Percentiles rank a stretch among this genome's conserved stretches.
phyloP scores from a whole-genome alignment of 1,139 yeast genomes.

The Taphrina populina region DNA sequence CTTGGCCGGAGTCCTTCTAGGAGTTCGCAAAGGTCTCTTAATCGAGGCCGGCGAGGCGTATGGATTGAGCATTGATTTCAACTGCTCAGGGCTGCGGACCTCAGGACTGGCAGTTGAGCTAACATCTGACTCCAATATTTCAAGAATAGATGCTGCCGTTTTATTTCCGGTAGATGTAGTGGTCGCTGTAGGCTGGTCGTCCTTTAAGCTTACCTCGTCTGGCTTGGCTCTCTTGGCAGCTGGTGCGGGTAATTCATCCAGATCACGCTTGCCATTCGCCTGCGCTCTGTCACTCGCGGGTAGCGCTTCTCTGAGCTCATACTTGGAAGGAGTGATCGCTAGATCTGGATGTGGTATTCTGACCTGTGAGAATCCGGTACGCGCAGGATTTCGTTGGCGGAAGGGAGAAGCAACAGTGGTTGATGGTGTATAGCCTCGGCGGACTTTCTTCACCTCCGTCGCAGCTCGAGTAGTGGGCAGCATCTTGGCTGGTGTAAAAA shows the following conservation, averaged over 20 bases:
- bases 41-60: conserved; percentile 17
- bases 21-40: conserved; percentile 8
- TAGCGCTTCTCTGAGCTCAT: not conserved
- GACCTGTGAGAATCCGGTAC: conserved; percentile 11
- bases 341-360: not conserved
- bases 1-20: not conserved
- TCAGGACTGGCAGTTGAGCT: not conserved
- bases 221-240: conserved; percentile 19
- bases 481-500: conserved; percentile 19
- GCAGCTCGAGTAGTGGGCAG: conserved; percentile 1
- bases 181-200: not conserved
- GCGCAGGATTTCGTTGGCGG: conserved; percentile 10
- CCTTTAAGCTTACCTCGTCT: not conserved
- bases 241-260: conserved; percentile 30
- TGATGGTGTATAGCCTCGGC: conserved; percentile 13
- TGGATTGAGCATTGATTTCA: conserved; percentile 24
- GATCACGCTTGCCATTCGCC: conserved; percentile 15
- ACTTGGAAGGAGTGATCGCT: conserved; percentile 4
- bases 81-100: not conserved
- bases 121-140: conserved; percentile 12
- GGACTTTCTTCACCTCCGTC: conserved; percentile 5
- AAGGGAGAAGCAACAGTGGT: conserved; percentile 20
- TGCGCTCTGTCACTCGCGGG: not conserved
- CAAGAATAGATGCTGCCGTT: conserved; percentile 30
- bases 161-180: conserved; percentile 6